These are phyloP conservation scores for Saposhnikovia divaricata DNA, from an alignment of 129 eudicot genomes.

Conservation along the genomic window DNA sequence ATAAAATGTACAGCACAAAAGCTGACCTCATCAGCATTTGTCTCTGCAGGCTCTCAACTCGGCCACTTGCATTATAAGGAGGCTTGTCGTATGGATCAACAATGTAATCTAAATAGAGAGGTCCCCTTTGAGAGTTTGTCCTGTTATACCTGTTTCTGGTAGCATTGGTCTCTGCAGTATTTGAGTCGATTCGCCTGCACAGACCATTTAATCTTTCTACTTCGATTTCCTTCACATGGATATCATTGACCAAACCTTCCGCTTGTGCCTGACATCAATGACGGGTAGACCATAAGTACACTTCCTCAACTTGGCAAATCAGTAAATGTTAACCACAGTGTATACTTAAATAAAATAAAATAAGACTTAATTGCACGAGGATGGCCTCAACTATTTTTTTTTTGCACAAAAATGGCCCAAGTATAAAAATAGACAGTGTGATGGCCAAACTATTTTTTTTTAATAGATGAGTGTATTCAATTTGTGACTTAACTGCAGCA, in stretches of 20 bases:
- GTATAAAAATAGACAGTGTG: too few relatives aligned
- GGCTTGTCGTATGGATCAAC: slow-evolving; percentile 61
- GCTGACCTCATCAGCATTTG: slow-evolving; percentile 88
- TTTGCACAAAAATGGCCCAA: too few relatives aligned
- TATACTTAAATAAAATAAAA: neutral
- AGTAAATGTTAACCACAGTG: neutral
- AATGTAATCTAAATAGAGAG: slow-evolving; percentile 42
- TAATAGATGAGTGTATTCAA: too few relatives aligned
- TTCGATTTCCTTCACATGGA: slow-evolving; percentile 75
- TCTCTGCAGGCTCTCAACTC: slow-evolving; percentile 57
- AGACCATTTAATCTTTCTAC: slow-evolving; percentile 62
- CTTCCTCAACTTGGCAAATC: neutral
- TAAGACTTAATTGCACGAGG: too few relatives aligned
- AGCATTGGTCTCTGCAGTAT: slow-evolving; percentile 23
- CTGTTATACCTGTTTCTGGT: slow-evolving; percentile 28
- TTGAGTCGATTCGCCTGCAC: slow-evolving; percentile 38
- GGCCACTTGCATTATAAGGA: slow-evolving; percentile 39
- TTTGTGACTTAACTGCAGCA: too few relatives aligned
- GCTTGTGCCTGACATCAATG: slow-evolving; percentile 63
- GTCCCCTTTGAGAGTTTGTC: slow-evolving; percentile 27
- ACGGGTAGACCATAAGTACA: neutral
- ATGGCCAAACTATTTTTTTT: too few relatives aligned
- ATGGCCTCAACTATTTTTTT: too few relatives aligned
- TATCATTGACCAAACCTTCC: slow-evolving; percentile 69
- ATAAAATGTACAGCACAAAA: slow-evolving; percentile 76